Evolutionary conservation across 768 basidiomycete genomes (phyloP).

Genomic region (Boletus rubescentipes): DNA sequence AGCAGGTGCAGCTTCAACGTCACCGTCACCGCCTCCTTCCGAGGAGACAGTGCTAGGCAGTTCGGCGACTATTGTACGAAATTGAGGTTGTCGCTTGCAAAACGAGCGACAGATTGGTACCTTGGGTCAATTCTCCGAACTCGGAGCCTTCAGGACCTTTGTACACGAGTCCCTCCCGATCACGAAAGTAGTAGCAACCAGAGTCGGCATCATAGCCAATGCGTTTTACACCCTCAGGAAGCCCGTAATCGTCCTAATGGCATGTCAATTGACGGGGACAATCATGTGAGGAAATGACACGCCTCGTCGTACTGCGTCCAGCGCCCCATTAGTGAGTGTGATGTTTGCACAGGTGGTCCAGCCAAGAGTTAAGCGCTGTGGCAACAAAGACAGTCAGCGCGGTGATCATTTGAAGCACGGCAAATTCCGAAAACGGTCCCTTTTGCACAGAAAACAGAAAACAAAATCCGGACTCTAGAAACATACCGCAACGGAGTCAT

Average conservation of each 20-base stretch:
- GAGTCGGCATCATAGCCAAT: constrained; percentile 78
- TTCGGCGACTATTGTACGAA: constrained; percentile 26
- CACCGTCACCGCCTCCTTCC: constrained; percentile 36
- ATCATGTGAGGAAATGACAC: not conserved
- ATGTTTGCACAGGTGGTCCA: constrained; percentile 15
- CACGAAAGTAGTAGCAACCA: constrained; percentile 63
- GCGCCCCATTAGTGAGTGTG: constrained; percentile 31
- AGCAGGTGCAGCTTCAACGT: constrained; percentile 57
- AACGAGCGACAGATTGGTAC: constrained; percentile 25
- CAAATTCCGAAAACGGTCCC: constrained; percentile 15
- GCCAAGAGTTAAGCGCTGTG: constrained; percentile 14
- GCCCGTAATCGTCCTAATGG: constrained; percentile 49
- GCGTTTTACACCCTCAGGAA: constrained; percentile 55
- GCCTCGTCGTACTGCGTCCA: constrained; percentile 40
- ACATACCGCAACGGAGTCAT: not conserved
- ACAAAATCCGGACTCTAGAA: not conserved
- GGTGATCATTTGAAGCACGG: constrained; percentile 9
- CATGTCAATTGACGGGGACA: not conserved
- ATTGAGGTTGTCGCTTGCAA: not conserved
- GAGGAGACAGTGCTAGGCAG: constrained; percentile 27
- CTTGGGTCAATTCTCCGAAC: constrained; percentile 51
- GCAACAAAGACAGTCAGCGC: constrained; percentile 2
- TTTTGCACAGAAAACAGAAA: not conserved
- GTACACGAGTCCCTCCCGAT: constrained; percentile 50
- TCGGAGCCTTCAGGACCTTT: constrained; percentile 61